Base-by-base conservation (phyloP, 805 yeast species). In the Naumovozyma dairenensis region DNA sequence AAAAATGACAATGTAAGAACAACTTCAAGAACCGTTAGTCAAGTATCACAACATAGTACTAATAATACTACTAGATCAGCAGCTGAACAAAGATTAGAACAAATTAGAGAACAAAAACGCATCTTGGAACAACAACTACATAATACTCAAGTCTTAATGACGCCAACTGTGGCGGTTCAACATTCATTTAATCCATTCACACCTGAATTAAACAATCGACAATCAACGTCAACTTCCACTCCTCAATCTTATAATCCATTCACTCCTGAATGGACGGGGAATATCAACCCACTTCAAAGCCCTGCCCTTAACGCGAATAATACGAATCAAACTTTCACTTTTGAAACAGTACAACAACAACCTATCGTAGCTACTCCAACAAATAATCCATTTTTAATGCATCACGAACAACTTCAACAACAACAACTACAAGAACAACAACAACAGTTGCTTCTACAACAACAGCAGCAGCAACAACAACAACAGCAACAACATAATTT, bases 71-170 rank as follows among this genome's bases (percentile, higher is more conserved):
- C 39, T 32, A 35, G 43, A 33, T 51, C 52, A 12, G 14, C 38
- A n/a, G 57, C 58, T 5, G 59, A 53, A 38, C 47, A 46, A 28
- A 60, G 51, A 18, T 44, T 52, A 29, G 60, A 56, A 27, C 56
- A 45, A 40, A 49, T 49, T 31, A 46, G 53, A 46, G 55, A 46
- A 43, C 55, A 55, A 35, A 60, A 49, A 40, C 45, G 37, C 24
- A 38, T 38, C 13, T 33, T 50, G 39, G 55, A 60, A 34, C 49
- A 45, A 29, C 62, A 59, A 31, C 31, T 55, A 34, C 51, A 53
- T 33, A 44, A 47, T 20, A 60, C 48, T 30, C 55, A 55, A 32
- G 37, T 44, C 16, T 33, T 50, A 19, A 47, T 44, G 3, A 45
- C 55, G 1, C 57, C 59, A 15, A 32, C 58, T 4, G 42, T 47